A percentile compares a stretch with the other conserved stretches of the same genome.
These are phyloP conservation scores for Wickerhamomyces hampshirensis DNA, from an alignment of 805 yeast species.

Conservation along the genomic window DNA sequence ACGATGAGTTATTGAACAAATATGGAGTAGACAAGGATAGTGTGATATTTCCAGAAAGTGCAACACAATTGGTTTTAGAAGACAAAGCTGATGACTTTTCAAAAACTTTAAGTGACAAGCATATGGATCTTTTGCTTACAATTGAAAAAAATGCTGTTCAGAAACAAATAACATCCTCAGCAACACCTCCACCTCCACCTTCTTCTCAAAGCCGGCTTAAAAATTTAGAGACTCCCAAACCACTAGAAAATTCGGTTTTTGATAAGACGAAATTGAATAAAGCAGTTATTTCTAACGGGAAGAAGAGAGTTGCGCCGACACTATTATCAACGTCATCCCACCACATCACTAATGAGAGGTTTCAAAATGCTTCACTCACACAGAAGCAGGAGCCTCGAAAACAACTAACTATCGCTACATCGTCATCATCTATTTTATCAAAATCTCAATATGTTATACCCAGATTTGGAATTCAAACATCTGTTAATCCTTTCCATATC, in stretches of 20 bases:
- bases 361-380: conserved; percentile 10
- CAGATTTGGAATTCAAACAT: conserved; percentile 56
- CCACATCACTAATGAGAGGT: conserved; percentile 16
- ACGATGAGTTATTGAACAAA: conserved; percentile 65
- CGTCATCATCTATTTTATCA: conserved; percentile 28
- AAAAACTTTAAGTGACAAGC: conserved; percentile 26
- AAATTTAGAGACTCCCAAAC: background rate
- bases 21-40: conserved; percentile 89
- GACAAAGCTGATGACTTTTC: conserved; percentile 45
- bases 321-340: conserved; percentile 44
- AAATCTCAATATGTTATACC: conserved; percentile 50
- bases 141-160: conserved; percentile 15
- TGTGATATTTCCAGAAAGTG: conserved; percentile 81
- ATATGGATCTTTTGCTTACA: conserved; percentile 40
- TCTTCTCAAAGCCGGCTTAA: background rate
- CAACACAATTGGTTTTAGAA: conserved; percentile 71
- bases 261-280: conserved; percentile 30
- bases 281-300: conserved; percentile 68
- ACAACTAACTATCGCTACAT: conserved; percentile 6
- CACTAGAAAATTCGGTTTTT: background rate
- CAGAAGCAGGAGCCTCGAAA: conserved; percentile 1
- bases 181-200: conserved; percentile 6
- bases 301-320: conserved; percentile 70
- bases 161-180: conserved; percentile 2
- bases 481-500: conserved; percentile 52